Percentiles rank a stretch among this genome's conserved stretches.
Evolutionary conservation across 1,139 yeast genomes (phyloP).

Genomic region (Taiozyma onychis): DNA sequence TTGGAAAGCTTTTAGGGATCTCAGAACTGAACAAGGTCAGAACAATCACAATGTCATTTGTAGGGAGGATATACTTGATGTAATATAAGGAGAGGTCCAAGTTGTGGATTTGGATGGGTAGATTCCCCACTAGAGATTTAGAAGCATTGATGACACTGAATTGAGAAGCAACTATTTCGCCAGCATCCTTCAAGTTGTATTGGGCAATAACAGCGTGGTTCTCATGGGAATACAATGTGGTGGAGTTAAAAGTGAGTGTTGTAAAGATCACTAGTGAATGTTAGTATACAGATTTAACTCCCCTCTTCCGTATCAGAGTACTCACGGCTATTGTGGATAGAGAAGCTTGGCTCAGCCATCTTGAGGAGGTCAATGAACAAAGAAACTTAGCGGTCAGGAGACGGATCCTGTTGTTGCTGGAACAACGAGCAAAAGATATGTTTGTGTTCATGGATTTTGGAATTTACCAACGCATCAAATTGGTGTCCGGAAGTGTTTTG

Average conservation of each 20-base stretch:
- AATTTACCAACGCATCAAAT: neutral
- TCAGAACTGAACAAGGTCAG: conserved; percentile 19
- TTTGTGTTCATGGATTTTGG: neutral
- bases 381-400: neutral
- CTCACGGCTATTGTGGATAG: conserved; percentile 9
- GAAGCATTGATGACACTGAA: conserved; percentile 19
- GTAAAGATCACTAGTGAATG: conserved; percentile 18
- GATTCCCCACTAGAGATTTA: conserved; percentile 17
- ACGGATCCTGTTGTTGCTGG: neutral
- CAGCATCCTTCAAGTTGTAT: conserved; percentile 11
- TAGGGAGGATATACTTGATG: conserved; percentile 13
- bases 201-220: conserved; percentile 13
- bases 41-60: conserved; percentile 23
- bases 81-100: conserved; percentile 15
- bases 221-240: conserved; percentile 22
- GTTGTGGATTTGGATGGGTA: conserved; percentile 13
- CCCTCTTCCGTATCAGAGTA: neutral
- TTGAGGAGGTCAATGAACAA: neutral
- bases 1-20: conserved; percentile 20
- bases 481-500: neutral
- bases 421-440: neutral
- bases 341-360: conserved; percentile 2
- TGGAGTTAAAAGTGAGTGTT: conserved; percentile 23
- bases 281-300: neutral
- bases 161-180: conserved; percentile 19